phyloP scores from a whole-genome alignment of 257 asterid species.

The Solanum acaule region DNA sequence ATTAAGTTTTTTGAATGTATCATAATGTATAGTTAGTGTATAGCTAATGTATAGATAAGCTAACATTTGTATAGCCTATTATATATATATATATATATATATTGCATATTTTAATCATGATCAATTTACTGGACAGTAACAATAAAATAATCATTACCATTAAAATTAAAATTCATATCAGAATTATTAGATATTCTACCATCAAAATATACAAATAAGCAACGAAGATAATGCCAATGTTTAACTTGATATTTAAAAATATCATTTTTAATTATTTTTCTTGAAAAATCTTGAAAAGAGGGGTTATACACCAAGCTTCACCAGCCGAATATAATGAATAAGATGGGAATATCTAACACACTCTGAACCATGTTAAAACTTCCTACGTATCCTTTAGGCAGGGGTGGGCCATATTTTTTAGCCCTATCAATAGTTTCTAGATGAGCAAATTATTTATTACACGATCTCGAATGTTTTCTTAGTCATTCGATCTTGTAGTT shows the following conservation, averaged over 20 bases:
- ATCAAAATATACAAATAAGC: background rate
- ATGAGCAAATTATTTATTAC: background rate
- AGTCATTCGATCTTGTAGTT: background rate
- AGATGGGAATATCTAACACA: background rate
- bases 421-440: background rate
- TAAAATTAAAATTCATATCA: background rate
- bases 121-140: too few relatives aligned
- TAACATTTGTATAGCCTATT: too few relatives aligned
- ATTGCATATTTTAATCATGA: background rate
- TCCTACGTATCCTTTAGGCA: background rate
- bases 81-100: too few relatives aligned
- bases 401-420: background rate
- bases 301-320: too few relatives aligned
- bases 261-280: too few relatives aligned
- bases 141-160: too few relatives aligned
- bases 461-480: background rate
- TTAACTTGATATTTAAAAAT: background rate
- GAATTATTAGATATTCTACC: background rate
- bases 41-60: background rate
- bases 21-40: background rate
- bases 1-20: background rate
- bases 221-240: background rate
- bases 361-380: background rate
- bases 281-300: too few relatives aligned
- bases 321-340: too few relatives aligned